Percentiles rank a stretch among this genome's conserved stretches.
These are phyloP conservation scores for Cordyceps cicadae DNA, from an alignment of 2,329 filamentous ascomycete genomes.

Conservation along the genomic window DNA sequence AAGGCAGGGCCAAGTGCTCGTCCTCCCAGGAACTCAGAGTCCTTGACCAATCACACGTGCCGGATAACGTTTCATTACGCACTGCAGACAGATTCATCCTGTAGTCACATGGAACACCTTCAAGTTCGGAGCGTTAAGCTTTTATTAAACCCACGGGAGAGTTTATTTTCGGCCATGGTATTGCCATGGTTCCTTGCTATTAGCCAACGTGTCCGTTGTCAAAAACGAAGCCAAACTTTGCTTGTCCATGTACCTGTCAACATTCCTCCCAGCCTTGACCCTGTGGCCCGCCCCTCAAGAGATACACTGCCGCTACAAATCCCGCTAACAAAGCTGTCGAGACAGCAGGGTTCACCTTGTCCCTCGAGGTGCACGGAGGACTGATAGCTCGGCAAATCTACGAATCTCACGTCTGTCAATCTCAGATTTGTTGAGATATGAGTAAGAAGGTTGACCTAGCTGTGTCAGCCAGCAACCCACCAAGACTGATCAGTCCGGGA, in stretches of 20 bases:
- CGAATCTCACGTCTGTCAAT: neutral
- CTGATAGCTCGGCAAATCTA: neutral
- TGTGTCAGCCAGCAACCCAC: slow-evolving; percentile 5
- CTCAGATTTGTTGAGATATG: slow-evolving; percentile 8
- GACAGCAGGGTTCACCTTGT: neutral
- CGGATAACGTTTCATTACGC: slow-evolving; percentile 12
- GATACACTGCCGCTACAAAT: neutral
- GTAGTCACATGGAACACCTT: neutral
- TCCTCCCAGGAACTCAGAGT: neutral
- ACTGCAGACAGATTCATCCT: neutral
- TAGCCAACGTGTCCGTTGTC: neutral
- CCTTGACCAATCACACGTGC: slow-evolving; percentile 10
- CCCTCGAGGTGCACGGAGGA: neutral
- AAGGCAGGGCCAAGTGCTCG: neutral
- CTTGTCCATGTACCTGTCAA: neutral
- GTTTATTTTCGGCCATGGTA: neutral
- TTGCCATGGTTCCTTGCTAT: neutral
- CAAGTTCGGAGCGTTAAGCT: neutral
- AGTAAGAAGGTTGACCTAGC: slow-evolving; percentile 6
- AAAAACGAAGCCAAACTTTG: neutral
- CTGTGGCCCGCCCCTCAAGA: neutral
- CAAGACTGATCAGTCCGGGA: neutral
- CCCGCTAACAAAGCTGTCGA: neutral
- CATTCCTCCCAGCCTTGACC: neutral
- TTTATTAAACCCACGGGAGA: too few species aligned